Percentiles rank a stretch among this genome's conserved stretches.
These are phyloP conservation scores for Hydnomerulius pinastri DNA, from an alignment of 768 basidiomycete species.

Conservation along the genomic window DNA sequence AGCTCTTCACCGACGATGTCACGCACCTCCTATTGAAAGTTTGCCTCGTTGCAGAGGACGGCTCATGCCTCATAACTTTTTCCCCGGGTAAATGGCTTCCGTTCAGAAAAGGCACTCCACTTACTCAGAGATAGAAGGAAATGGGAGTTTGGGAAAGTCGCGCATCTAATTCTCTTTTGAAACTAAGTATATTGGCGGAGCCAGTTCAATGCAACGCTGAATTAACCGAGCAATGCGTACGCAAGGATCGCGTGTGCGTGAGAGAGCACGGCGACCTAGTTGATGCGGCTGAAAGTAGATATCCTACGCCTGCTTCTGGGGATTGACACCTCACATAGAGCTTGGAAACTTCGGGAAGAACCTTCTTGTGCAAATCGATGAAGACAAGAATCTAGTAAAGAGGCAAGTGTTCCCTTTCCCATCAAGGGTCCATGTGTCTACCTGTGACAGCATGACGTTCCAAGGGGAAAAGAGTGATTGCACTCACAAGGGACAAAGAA, in stretches of 20 bases:
- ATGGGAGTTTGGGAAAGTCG: no score
- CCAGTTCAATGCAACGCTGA: background rate
- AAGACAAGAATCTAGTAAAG: no score
- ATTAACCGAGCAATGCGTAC: background rate
- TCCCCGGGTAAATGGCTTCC: background rate
- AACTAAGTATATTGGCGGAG: background rate
- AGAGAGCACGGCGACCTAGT: background rate
- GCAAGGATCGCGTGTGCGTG: slow-evolving; percentile 1
- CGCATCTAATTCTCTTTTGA: no score
- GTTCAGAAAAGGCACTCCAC: background rate
- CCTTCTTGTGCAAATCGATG: background rate
- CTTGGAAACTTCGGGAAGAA: background rate
- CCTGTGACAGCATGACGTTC: background rate
- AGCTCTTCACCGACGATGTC: background rate
- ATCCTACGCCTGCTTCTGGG: background rate
- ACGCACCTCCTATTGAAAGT: background rate
- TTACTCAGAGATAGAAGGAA: no score
- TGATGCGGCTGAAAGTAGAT: background rate
- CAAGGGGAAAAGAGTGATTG: background rate
- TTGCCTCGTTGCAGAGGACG: background rate
- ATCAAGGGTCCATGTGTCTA: slow-evolving; percentile 1
- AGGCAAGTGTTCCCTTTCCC: background rate
- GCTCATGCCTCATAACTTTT: background rate
- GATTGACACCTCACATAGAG: background rate
- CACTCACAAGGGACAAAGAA: background rate